Percentiles rank a stretch among this genome's conserved stretches.
These are phyloP conservation scores for Aspergillus thermomutatus DNA, from an alignment of 2,329 filamentous ascomycete genomes.

Conservation along the genomic window DNA sequence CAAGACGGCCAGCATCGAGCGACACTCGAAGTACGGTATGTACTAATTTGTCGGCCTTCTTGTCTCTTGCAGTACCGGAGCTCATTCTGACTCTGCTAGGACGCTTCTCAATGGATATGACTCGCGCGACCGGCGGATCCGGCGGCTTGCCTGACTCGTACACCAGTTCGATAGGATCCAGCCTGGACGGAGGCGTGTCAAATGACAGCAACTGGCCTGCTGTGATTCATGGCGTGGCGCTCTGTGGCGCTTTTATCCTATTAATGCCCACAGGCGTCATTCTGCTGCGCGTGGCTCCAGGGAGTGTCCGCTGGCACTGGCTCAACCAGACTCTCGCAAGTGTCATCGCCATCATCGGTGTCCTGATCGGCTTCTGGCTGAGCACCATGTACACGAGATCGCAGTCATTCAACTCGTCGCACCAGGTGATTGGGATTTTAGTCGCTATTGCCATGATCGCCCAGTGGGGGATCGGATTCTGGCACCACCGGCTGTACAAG, in stretches of 20 bases:
- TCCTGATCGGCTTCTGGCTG: slow-evolving; percentile 42
- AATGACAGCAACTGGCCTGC: slow-evolving; percentile 18
- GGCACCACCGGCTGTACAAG: slow-evolving; percentile 37
- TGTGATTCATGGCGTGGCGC: slow-evolving; percentile 15
- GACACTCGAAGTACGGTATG: slow-evolving; percentile 19
- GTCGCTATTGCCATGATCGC: slow-evolving; percentile 31
- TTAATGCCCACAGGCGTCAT: slow-evolving; percentile 17
- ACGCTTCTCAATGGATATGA: slow-evolving; percentile 16
- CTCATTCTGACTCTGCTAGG: slow-evolving; percentile 4
- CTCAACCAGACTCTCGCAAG: slow-evolving; percentile 37
- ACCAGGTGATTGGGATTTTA: slow-evolving; percentile 48
- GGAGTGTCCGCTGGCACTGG: slow-evolving; percentile 34
- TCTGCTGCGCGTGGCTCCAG: slow-evolving; percentile 16
- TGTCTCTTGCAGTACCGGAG: not conserved
- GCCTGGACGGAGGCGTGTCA: slow-evolving; percentile 1
- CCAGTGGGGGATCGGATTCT: slow-evolving; percentile 39
- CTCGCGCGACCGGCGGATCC: slow-evolving; percentile 16
- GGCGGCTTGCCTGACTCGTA: slow-evolving; percentile 11
- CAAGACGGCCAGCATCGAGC: slow-evolving; percentile 14
- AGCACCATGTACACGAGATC: slow-evolving; percentile 34
- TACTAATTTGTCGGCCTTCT: not conserved
- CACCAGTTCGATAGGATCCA: slow-evolving; percentile 9
- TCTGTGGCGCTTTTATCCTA: slow-evolving; percentile 16
- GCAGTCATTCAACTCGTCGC: slow-evolving; percentile 41
- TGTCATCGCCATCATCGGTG: slow-evolving; percentile 35